A percentile compares a stretch with the other conserved stretches of the same genome.
Conservation (phyloP, 371 early-diverging fungal genomes). For the Rhizopus microsporus region DNA sequence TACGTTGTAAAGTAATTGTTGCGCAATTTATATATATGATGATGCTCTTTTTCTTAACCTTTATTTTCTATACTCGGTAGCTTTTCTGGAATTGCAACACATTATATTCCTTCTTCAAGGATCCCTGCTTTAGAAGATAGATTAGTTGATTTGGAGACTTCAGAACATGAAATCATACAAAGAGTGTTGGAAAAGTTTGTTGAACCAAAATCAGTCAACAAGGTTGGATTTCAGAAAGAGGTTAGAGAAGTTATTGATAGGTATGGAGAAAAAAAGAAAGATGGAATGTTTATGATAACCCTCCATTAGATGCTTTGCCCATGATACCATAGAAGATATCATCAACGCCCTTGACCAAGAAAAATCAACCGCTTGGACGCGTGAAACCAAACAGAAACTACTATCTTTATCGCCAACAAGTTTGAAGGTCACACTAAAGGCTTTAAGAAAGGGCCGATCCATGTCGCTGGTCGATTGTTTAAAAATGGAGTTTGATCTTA, state of each 20-base stretch:
- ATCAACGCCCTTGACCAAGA: constrained; percentile 74
- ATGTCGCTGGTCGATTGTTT: constrained; percentile 78
- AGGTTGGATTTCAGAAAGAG: constrained; percentile 56
- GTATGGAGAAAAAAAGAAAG: constrained; percentile 19
- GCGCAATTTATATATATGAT: neutral
- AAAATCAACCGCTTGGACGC: constrained; percentile 64
- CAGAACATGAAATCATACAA: constrained; percentile 85
- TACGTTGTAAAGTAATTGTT: constrained; percentile 66
- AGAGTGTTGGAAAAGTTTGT: constrained; percentile 91
- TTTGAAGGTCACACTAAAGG: constrained; percentile 81
- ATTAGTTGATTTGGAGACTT: constrained; percentile 70
- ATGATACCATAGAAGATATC: constrained; percentile 80
- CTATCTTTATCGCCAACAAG: constrained; percentile 80
- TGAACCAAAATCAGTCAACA: constrained; percentile 37
- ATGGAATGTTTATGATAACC: neutral
- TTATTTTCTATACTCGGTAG: constrained; percentile 31
- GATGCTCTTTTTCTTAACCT: neutral
- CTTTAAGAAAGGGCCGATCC: constrained; percentile 69
- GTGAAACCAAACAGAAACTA: constrained; percentile 70
- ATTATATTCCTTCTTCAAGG: constrained; percentile 90
- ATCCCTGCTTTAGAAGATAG: constrained; percentile 69
- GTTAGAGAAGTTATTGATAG: constrained; percentile 76
- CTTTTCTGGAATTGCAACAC: constrained; percentile 94
- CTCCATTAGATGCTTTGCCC: constrained; percentile 71
- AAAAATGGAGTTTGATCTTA: constrained; percentile 82